Conservation (phyloP, 257 asterid species). For the Solanum peruvianum region DNA sequence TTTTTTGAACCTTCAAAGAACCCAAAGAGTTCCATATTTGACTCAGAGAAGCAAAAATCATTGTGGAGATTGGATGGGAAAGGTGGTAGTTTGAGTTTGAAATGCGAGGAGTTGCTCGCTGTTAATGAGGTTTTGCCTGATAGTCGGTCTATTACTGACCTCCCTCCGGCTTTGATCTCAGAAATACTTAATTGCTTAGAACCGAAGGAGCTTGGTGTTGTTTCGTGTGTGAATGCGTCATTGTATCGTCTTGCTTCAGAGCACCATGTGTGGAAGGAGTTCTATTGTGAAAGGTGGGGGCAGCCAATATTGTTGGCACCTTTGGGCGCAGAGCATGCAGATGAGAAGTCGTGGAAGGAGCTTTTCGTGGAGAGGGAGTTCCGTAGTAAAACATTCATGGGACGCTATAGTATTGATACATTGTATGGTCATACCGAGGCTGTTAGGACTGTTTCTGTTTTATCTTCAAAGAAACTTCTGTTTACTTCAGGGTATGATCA, state of each 20-base stretch:
- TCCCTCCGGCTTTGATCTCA: slow-evolving; percentile 65
- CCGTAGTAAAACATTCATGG: slow-evolving; percentile 79
- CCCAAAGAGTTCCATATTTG: slow-evolving; percentile 5
- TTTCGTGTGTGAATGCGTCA: slow-evolving; percentile 66
- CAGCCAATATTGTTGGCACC: slow-evolving; percentile 27
- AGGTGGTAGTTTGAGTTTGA: slow-evolving; percentile 6
- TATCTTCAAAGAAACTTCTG: slow-evolving; percentile 70
- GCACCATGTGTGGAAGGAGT: slow-evolving; percentile 83
- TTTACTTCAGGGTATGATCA: slow-evolving; percentile 96
- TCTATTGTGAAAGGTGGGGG: slow-evolving; percentile 93
- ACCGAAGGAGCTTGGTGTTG: slow-evolving; percentile 82
- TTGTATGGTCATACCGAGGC: slow-evolving; percentile 90
- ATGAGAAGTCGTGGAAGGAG: slow-evolving; percentile 84
- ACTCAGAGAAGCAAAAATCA: slow-evolving; percentile 13
- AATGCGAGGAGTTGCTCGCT: slow-evolving; percentile 2
- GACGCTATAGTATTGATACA: slow-evolving; percentile 62
- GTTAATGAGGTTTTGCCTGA: slow-evolving; percentile 17
- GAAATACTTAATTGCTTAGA: slow-evolving; percentile 77
- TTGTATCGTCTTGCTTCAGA: slow-evolving; percentile 69
- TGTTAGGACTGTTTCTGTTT: slow-evolving; percentile 60
- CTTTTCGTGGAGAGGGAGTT: slow-evolving; percentile 85
- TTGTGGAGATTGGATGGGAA: slow-evolving; percentile 13
- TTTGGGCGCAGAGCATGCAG: slow-evolving; percentile 28
- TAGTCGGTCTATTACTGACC: slow-evolving; percentile 48
- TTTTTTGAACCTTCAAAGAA: slow-evolving; percentile 11